phyloP scores from a whole-genome alignment of 2,329 filamentous ascomycete genomes.

The Claviceps cyperi region DNA sequence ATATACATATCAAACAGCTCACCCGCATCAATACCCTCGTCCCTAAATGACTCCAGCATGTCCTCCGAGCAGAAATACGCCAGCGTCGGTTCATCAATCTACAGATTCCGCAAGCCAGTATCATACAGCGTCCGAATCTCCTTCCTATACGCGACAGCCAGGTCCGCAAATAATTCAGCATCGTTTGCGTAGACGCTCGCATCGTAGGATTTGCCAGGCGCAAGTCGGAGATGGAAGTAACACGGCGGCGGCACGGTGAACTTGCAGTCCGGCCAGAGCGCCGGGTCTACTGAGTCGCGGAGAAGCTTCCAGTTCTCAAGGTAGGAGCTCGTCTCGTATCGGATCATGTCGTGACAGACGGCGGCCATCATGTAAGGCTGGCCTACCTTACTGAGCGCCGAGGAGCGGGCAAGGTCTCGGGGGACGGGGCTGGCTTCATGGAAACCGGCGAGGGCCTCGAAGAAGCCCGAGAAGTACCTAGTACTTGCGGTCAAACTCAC shows the following conservation, averaged over 20 bases:
- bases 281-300: conserved; percentile 32
- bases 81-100: conserved; percentile 50
- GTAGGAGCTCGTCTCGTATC: conserved; percentile 25
- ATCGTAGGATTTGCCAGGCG: conserved; percentile 37
- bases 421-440: conserved; percentile 23
- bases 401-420: conserved; percentile 22
- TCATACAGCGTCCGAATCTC: conserved; percentile 41
- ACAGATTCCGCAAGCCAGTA: conserved; percentile 39
- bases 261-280: conserved; percentile 49
- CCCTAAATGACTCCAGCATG: conserved; percentile 44
- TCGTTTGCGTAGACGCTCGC: conserved; percentile 36
- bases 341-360: conserved; percentile 28
- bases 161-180: conserved; percentile 41
- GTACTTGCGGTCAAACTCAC: conserved; percentile 47
- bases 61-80: conserved; percentile 54
- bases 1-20: conserved; percentile 56
- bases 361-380: conserved; percentile 25
- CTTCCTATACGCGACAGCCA: conserved; percentile 38
- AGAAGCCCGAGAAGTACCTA: conserved; percentile 35
- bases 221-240: conserved; percentile 47
- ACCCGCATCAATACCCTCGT: conserved; percentile 45
- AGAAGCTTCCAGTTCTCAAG: conserved; percentile 28
- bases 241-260: conserved; percentile 52
- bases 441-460: conserved; percentile 30
- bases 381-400: conserved; percentile 23